These are phyloP conservation scores for Lepiota subincarnata DNA, from an alignment of 768 basidiomycete species.

Conservation along the genomic window DNA sequence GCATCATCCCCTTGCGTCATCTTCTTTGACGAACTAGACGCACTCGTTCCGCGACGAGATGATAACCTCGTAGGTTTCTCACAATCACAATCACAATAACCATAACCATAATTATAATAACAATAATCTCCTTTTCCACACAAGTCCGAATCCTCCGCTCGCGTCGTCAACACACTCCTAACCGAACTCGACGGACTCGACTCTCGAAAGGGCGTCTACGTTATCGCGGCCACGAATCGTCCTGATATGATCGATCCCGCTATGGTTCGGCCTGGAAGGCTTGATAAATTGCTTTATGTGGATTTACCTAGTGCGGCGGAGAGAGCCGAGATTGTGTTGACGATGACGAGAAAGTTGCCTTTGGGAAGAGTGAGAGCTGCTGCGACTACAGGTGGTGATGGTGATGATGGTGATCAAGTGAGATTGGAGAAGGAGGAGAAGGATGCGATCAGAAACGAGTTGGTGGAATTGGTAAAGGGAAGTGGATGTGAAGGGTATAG, in stretches of 20 bases:
- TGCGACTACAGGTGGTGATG: no score
- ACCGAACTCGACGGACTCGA: slow-evolving; percentile 94
- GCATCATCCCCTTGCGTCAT: slow-evolving; percentile 94
- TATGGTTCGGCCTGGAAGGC: slow-evolving; percentile 93
- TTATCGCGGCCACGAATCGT: slow-evolving; percentile 92
- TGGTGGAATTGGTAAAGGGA: slow-evolving; percentile 48
- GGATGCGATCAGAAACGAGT: slow-evolving; percentile 19
- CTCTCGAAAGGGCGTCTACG: slow-evolving; percentile 80
- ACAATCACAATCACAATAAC: background rate
- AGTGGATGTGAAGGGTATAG: slow-evolving; percentile 79
- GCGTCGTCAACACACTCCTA: slow-evolving; percentile 90
- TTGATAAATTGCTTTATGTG: slow-evolving; percentile 93
- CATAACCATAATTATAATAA: background rate
- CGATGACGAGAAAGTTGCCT: slow-evolving; percentile 69
- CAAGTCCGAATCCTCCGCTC: slow-evolving; percentile 93
- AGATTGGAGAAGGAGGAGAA: slow-evolving; percentile 17
- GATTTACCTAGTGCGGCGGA: slow-evolving; percentile 75
- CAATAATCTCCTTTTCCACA: background rate
- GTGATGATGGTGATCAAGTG: slow-evolving; percentile 9
- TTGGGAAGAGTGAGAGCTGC: slow-evolving; percentile 28
- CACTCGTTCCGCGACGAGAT: slow-evolving; percentile 85
- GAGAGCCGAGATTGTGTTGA: slow-evolving; percentile 80
- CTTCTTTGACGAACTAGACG: slow-evolving; percentile 94
- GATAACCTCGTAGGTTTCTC: slow-evolving; percentile 68
- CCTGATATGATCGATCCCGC: slow-evolving; percentile 98